phyloP scores from a whole-genome alignment of 208 protist genomes.

The Crithidia expoeki region DNA sequence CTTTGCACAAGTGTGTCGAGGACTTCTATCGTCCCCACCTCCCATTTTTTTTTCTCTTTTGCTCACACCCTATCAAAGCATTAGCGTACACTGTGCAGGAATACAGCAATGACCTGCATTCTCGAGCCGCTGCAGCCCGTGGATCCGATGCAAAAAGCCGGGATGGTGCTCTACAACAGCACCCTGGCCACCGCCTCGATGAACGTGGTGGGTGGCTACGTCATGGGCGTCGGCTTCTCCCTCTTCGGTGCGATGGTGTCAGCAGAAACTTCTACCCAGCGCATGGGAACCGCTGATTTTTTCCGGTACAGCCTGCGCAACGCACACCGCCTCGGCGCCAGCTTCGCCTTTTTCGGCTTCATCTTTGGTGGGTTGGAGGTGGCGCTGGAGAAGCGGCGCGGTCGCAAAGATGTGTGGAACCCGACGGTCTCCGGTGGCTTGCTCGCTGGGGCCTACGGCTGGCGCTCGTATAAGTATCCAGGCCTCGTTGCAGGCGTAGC shows the following conservation, averaged over 20 bases:
- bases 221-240: slow-evolving; percentile 89
- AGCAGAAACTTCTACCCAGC: slow-evolving; percentile 84
- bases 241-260: slow-evolving; percentile 90
- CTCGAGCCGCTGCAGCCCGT: slow-evolving; percentile 65
- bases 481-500: slow-evolving; percentile 69
- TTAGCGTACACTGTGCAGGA: too few species aligned
- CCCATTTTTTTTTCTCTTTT: too few species aligned
- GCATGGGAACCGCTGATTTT: slow-evolving; percentile 90
- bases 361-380: slow-evolving; percentile 90
- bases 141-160: slow-evolving; percentile 68
- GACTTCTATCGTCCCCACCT: too few species aligned
- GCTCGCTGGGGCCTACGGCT: slow-evolving; percentile 82
- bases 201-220: slow-evolving; percentile 81
- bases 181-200: slow-evolving; percentile 62
- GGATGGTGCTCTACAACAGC: slow-evolving; percentile 65
- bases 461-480: slow-evolving; percentile 79
- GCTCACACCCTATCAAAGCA: too few species aligned
- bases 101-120: slow-evolving; percentile 48
- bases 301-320: slow-evolving; percentile 77
- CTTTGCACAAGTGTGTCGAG: too few species aligned
- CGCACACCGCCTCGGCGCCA: slow-evolving; percentile 62
- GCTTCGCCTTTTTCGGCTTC: slow-evolving; percentile 89
- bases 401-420: slow-evolving; percentile 87
- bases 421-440: slow-evolving; percentile 73
- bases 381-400: slow-evolving; percentile 91